A percentile compares a stretch with the other conserved stretches of the same genome.
These are phyloP conservation scores for Globisporangium radiosum DNA, from an alignment of 352 stramenopile species.

Conservation along the genomic window DNA sequence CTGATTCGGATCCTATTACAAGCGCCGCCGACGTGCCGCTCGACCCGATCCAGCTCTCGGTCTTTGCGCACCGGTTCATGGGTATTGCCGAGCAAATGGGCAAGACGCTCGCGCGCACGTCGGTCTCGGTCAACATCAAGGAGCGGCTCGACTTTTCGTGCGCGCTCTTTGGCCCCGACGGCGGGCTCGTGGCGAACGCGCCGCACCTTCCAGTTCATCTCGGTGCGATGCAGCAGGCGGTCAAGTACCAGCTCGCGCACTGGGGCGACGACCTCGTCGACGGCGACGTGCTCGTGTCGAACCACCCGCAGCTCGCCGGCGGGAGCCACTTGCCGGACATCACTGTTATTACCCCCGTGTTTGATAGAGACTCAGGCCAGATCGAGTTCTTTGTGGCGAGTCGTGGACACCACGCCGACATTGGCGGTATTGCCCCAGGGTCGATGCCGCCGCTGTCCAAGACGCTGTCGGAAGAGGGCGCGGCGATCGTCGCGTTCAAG, in stretches of 20 bases:
- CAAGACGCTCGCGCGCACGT: slow-evolving; percentile 93
- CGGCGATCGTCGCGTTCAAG: slow-evolving; percentile 99
- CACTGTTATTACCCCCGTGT: slow-evolving; percentile 99
- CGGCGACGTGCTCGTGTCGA: slow-evolving; percentile 98
- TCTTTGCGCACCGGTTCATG: slow-evolving; percentile 99
- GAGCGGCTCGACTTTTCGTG: slow-evolving; percentile 99
- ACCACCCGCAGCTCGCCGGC: slow-evolving; percentile 97
- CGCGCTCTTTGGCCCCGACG: slow-evolving; percentile 95
- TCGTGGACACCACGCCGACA: slow-evolving; percentile 97
- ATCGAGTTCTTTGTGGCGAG: slow-evolving; percentile 99
- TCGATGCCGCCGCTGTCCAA: slow-evolving; percentile 96
- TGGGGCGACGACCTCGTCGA: slow-evolving; percentile 90
- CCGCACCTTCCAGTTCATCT: slow-evolving; percentile 98
- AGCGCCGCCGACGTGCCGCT: slow-evolving; percentile 33
- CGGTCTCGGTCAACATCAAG: slow-evolving; percentile 99
- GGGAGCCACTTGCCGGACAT: slow-evolving; percentile 98
- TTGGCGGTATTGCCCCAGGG: slow-evolving; percentile 94
- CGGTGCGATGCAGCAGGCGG: slow-evolving; percentile 97
- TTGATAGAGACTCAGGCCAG: slow-evolving; percentile 82
- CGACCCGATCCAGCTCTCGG: slow-evolving; percentile 96
- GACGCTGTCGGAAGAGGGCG: slow-evolving; percentile 95
- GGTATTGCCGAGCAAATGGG: slow-evolving; percentile 99
- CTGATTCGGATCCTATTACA: too few relatives aligned
- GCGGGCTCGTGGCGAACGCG: slow-evolving; percentile 98
- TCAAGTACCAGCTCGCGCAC: slow-evolving; percentile 91